Evolutionary conservation across 352 stramenopile genomes (phyloP), one percentile per base, ranked within the genome.

Genomic region (Pythium utonaiense): DNA sequence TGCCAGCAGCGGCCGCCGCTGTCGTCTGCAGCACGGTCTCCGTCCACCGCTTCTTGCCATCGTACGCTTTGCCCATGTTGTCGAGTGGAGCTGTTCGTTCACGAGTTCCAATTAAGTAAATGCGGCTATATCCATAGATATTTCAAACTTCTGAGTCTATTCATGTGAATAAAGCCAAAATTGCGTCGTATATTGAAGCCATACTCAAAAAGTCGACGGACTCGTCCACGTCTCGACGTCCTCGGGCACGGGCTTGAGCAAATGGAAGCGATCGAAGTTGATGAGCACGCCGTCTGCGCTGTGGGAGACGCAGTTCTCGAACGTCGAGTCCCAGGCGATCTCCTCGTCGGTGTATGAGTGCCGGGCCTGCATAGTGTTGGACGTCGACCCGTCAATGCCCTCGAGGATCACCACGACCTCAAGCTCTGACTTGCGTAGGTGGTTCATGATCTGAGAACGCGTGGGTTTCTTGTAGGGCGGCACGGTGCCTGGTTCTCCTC

Each of bases 311-410:
- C 86, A 95, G 25, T 74, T 81, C 49, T 83, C 82, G 25, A 95
- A 95, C 4, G 70, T 92, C 14, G 73, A 69, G 64, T 95, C 77
- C 82, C 82, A 95, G 6, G 64, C 75, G n/a, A 95, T 83, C 36
- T 95, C 80, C 47, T 91, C 73, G 38, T 87, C 71, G 8, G 77
- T 91, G 73, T 92, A 93, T 28, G 85, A 95, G 55, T 90, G 78
- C 12, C 83, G 78, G 12, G 80, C 86, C 54, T 95, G 86, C 83
- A 93, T 95, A 19, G 86, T 95, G 69, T 91, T 93, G 45, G 82
- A 92, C 30, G 86, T 95, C 28, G 80, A 90, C 31, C 78, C 83
- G 45, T 95, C 86, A 53, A 92, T 92, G 31, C 86, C 86, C 53
- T 95, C 86, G 28, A 95, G 70, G 14, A 95, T 76, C 17, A 82